These are phyloP conservation scores for Macrophomina pseudophaseolina DNA, from an alignment of 2,329 filamentous ascomycete species.

Conservation along the genomic window DNA sequence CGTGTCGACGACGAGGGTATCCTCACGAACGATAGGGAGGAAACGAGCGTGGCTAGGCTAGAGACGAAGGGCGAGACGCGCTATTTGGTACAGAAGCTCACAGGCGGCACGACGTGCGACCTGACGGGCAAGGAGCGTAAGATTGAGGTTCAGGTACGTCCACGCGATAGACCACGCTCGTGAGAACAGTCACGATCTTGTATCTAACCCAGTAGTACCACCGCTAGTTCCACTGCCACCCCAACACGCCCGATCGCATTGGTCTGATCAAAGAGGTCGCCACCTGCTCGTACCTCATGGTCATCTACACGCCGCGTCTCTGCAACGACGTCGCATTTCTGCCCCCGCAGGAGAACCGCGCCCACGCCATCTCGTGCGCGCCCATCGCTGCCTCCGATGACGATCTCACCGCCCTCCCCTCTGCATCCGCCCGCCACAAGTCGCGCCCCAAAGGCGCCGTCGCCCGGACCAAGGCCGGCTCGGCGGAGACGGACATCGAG, in stretches of 20 bases:
- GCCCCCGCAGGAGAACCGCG: slow-evolving; percentile 76
- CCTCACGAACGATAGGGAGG: slow-evolving; percentile 26
- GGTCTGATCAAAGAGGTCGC: slow-evolving; percentile 92
- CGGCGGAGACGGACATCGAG: slow-evolving; percentile 5
- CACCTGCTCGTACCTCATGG: slow-evolving; percentile 92
- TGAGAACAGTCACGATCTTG: no score
- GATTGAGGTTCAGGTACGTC: slow-evolving; percentile 74
- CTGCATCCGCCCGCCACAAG: slow-evolving; percentile 36
- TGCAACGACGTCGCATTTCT: slow-evolving; percentile 87
- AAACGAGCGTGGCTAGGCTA: slow-evolving; percentile 62
- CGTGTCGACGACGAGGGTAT: slow-evolving; percentile 28
- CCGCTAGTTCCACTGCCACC: slow-evolving; percentile 73
- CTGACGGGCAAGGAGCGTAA: slow-evolving; percentile 80
- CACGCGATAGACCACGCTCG: neutral
- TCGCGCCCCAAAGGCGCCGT: neutral
- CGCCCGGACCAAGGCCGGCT: neutral
- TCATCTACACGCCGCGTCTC: slow-evolving; percentile 85
- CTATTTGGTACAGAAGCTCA: slow-evolving; percentile 83
- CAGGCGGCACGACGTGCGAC: slow-evolving; percentile 82
- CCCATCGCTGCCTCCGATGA: slow-evolving; percentile 64
- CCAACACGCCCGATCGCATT: slow-evolving; percentile 76
- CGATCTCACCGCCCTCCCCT: slow-evolving; percentile 55
- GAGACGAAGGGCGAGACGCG: slow-evolving; percentile 83
- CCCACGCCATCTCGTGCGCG: slow-evolving; percentile 77
- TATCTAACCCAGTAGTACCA: no score